Base-by-base conservation (phyloP, 2,329 filamentous ascomycete genomes). In the Fusarium protoensiforme region DNA sequence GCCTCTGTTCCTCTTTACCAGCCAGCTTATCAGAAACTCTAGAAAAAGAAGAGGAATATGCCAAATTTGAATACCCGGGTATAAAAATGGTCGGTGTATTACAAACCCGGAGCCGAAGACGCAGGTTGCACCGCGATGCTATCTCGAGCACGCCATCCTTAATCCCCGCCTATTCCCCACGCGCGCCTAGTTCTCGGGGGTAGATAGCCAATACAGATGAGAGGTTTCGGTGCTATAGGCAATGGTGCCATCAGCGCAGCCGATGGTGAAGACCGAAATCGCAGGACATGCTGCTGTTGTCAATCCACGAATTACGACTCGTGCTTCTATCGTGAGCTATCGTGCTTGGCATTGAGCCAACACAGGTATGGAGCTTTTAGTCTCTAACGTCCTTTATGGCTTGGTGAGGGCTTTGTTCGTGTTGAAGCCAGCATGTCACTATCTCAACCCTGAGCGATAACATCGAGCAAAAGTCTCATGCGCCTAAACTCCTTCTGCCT, bases 91-190 rank as follows among this genome's bases (percentile, higher is more conserved):
- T 36, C 51, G 51, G 51, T 36, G 51, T 31, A 56, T 56, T 56
- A 56, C 51, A 56, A 56, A 56, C 51, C 51, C 51, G 51, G 27
- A 56, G 27, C 46, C 64, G 63, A 66, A 60, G 24, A 24, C 51
- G 60, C 35, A 48, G 46, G 64, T 27, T 29, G 10, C 41, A 36
- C 33, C 20, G 36, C 51, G 61, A 67, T 46, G 39, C 20, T 65
- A 20, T 39, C 54, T 38, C 33, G 20, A 66, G 65, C 65, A 67
- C 62, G 62, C 35, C 62, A 67, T 67, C 41, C 36, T 22, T 54
- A 53, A 53, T 67, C 65, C 41, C 60, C 64, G 63, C 64, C 63
- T 57, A 64, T 64, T 66, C 64, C 64, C 48, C 48, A 48, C 38
- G 24, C 53, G 16, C 22, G 33, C 53, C 35, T 38, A 57, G 33